phyloP scores from a whole-genome alignment of 371 early-diverging fungal genomes.

The Gilbertella persicaria region DNA sequence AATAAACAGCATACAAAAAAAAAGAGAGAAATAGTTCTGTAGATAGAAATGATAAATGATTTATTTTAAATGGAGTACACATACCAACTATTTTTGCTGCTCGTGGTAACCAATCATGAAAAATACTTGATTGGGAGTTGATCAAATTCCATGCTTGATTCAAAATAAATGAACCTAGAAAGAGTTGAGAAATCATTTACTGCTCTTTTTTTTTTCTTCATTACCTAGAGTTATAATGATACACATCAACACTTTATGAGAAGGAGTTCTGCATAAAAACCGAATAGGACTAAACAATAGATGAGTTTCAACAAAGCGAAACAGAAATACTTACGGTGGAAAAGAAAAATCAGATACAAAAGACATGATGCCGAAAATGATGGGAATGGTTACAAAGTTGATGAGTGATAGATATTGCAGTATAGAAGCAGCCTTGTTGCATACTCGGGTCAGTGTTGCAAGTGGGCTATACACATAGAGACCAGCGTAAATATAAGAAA shows the following conservation, averaged over 20 bases:
- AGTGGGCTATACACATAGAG: conserved; percentile 38
- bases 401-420: conserved; percentile 41
- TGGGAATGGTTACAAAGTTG: conserved; percentile 43
- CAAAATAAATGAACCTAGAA: conserved; percentile 47
- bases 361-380: conserved; percentile 37
- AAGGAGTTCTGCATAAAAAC: conserved; percentile 47
- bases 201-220: background rate
- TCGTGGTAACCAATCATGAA: conserved; percentile 48
- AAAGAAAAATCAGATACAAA: conserved; percentile 28
- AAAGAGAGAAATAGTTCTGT: conserved; percentile 50
- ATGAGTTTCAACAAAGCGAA: background rate
- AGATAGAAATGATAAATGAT: background rate
- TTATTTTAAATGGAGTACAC: background rate
- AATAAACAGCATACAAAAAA: conserved; percentile 52
- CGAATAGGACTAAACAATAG: conserved; percentile 35
- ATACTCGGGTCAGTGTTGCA: conserved; percentile 29
- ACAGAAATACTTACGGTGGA: conserved; percentile 36
- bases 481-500: conserved; percentile 46
- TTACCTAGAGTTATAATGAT: conserved; percentile 48
- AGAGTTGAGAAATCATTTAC: background rate
- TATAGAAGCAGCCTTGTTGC: conserved; percentile 20
- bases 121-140: conserved; percentile 43
- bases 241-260: conserved; percentile 41
- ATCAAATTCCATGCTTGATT: conserved; percentile 55
- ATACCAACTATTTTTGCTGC: conserved; percentile 49